These are phyloP conservation scores for Carex littledalei DNA, from an alignment of 176 grass and related monocot species.

Conservation along the genomic window DNA sequence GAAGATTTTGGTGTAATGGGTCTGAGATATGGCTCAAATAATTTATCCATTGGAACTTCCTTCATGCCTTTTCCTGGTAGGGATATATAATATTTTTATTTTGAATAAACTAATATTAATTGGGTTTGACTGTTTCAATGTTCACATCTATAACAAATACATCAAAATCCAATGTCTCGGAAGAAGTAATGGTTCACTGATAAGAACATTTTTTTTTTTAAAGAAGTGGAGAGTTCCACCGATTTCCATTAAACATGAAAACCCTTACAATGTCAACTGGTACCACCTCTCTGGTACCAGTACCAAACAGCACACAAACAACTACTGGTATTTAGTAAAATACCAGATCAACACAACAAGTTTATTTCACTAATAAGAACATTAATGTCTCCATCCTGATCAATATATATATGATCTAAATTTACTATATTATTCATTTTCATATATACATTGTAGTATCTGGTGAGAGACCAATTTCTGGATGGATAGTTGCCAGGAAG, in stretches of 20 bases:
- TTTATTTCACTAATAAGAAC: not conserved
- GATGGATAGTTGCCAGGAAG: conserved; percentile 67
- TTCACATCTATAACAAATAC: not conserved
- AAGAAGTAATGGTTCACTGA: not conserved
- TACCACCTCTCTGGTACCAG: too few species aligned
- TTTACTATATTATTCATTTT: conserved; percentile 20
- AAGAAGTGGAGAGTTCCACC: too few species aligned
- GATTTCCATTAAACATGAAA: too few species aligned
- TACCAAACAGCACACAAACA: too few species aligned
- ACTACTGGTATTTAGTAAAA: too few species aligned
- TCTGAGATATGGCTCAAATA: conserved; percentile 87
- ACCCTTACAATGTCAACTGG: too few species aligned
- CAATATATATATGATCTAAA: not conserved
- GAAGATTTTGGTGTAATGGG: conserved; percentile 80
- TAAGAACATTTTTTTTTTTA: too few species aligned
- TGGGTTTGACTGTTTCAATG: conserved; percentile 26
- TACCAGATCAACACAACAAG: too few species aligned
- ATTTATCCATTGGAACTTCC: conserved; percentile 69
- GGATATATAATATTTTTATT: conserved; percentile 5
- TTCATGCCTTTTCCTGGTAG: conserved; percentile 84
- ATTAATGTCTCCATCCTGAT: not conserved
- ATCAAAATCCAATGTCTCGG: not conserved
- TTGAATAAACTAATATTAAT: conserved; percentile 12
- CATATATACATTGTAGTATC: conserved; percentile 41
- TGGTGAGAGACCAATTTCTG: conserved; percentile 43